Evolutionary conservation across 345 rosid species (phyloP).

Genomic region (Microcos paniculata): DNA sequence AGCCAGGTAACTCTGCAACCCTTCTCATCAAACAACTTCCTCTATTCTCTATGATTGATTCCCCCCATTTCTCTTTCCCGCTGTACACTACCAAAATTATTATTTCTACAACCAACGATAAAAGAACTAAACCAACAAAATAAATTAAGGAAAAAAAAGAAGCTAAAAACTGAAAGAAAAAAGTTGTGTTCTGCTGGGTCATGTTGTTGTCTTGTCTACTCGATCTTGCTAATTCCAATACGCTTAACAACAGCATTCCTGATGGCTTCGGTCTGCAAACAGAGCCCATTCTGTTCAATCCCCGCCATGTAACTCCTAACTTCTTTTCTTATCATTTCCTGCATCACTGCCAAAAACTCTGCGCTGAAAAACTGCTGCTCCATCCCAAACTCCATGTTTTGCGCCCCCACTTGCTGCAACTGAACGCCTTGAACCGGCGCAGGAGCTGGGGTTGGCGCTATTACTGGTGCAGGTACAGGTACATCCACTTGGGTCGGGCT

Average conservation of each 20-base stretch:
- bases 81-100: constrained; percentile 57
- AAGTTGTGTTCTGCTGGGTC: background rate
- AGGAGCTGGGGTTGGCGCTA: background rate
- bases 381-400: constrained; percentile 10
- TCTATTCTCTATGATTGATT: background rate
- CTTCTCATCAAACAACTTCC: constrained; percentile 10
- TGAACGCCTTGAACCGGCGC: background rate
- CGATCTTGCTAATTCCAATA: constrained; percentile 63
- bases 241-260: constrained; percentile 67
- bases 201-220: constrained; percentile 17
- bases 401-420: background rate
- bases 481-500: constrained; percentile 11
- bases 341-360: constrained; percentile 66
- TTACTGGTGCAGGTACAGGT: background rate
- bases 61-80: constrained; percentile 8
- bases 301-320: constrained; percentile 72
- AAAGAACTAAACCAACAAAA: constrained; percentile 14
- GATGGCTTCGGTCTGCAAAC: constrained; percentile 48
- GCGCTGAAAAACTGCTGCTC: constrained; percentile 60
- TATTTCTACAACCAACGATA: constrained; percentile 23
- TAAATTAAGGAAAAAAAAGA: background rate
- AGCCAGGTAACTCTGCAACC: background rate
- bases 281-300: constrained; percentile 47
- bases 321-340: constrained; percentile 71
- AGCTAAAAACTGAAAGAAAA: background rate